A percentile compares a stretch with the other conserved stretches of the same genome.
These are phyloP conservation scores for Suillus brevipes DNA, from an alignment of 768 basidiomycete species.

Conservation along the genomic window DNA sequence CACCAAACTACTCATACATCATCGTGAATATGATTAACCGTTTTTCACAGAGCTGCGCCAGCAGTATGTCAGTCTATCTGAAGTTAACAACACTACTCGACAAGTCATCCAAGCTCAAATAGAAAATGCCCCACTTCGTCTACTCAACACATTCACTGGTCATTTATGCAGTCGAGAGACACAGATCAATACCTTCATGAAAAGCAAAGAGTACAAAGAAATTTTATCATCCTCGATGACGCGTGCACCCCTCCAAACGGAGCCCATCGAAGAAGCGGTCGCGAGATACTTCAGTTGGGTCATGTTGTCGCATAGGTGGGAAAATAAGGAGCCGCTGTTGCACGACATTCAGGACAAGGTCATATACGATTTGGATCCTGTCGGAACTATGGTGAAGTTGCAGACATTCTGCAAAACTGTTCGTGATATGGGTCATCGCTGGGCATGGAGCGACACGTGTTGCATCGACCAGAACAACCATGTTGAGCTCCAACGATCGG, in stretches of 20 bases:
- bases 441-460: not conserved
- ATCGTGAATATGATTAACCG: not conserved
- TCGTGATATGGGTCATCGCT: not conserved
- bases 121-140: not conserved
- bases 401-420: not conserved
- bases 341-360: not conserved
- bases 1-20: not conserved
- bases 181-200: not conserved
- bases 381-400: not conserved
- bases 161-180: not conserved
- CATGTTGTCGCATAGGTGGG: not conserved
- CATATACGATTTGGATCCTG: not conserved
- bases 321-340: not conserved
- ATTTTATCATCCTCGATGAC: not conserved
- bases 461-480: not conserved
- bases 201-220: not conserved
- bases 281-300: not conserved
- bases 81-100: not conserved
- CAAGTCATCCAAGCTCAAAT: not conserved
- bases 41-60: not conserved
- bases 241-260: not conserved
- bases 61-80: not conserved
- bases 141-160: not conserved
- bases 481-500: not conserved
- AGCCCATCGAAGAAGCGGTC: not conserved